Percentiles rank a stretch among this genome's conserved stretches.
Conservation (phyloP, 2,329 filamentous ascomycete genomes). For the Fusarium redolens region DNA sequence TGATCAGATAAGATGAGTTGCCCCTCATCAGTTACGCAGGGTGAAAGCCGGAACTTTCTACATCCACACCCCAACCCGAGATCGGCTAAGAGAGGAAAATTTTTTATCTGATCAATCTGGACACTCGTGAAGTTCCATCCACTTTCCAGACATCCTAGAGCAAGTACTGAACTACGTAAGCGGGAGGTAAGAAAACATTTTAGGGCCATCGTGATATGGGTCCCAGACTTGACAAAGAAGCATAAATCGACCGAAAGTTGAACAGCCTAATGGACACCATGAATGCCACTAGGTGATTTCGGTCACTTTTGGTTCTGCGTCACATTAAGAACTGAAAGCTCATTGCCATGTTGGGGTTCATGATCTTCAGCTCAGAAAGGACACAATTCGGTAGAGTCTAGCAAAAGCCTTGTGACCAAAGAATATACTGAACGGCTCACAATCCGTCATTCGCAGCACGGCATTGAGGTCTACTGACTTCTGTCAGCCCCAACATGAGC, state of each 20-base stretch:
- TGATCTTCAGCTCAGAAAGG: neutral
- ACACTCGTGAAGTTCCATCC: neutral
- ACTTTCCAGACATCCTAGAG: neutral
- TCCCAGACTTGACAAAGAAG: neutral
- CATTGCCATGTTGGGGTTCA: neutral
- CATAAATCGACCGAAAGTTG: neutral
- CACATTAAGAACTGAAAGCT: neutral
- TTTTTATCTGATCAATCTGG: slow-evolving; percentile 44
- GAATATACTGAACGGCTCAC: neutral
- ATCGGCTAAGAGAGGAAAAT: slow-evolving; percentile 37
- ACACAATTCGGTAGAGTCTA: neutral
- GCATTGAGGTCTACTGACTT: neutral
- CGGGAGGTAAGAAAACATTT: neutral
- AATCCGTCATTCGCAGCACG: neutral
- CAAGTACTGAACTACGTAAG: neutral
- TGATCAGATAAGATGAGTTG: slow-evolving; percentile 57
- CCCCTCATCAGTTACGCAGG: slow-evolving; percentile 6
- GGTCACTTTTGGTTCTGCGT: neutral
- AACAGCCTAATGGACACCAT: neutral
- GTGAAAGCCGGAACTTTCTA: slow-evolving; percentile 4
- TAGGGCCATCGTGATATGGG: neutral
- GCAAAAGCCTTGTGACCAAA: neutral
- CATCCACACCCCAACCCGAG: slow-evolving; percentile 34
- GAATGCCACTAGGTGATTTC: neutral
- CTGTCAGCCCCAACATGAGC: neutral